Evolutionary conservation across 2,329 filamentous ascomycete genomes (phyloP).

Genomic region (Neurospora sp.): DNA sequence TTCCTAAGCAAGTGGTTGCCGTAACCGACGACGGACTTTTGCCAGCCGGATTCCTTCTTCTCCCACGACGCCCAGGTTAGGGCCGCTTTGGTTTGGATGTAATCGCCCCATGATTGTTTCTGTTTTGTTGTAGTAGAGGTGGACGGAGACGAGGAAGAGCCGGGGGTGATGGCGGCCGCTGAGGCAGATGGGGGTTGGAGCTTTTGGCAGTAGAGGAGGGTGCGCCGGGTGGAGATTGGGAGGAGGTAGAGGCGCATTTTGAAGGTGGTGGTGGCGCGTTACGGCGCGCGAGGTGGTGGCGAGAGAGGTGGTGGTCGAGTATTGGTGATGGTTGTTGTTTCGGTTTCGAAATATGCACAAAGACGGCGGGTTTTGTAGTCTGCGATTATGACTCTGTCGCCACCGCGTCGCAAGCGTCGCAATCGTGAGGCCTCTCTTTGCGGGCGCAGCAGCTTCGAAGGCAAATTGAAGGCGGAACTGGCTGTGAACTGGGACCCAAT

Average conservation of each 20-base stretch:
- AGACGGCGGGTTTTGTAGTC: not conserved
- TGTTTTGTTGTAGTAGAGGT: constrained; percentile 54
- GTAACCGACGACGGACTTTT: constrained; percentile 74
- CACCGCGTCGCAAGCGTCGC: not conserved
- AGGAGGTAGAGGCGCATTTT: constrained; percentile 87
- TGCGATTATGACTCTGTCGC: not conserved
- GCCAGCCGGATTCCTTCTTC: constrained; percentile 74
- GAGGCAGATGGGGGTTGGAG: constrained; percentile 44
- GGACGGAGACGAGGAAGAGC: constrained; percentile 87
- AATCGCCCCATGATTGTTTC: constrained; percentile 53
- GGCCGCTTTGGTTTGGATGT: constrained; percentile 59
- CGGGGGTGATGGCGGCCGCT: constrained; percentile 52
- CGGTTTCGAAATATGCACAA: not conserved
- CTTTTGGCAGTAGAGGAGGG: constrained; percentile 85
- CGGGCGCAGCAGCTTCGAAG: not conserved
- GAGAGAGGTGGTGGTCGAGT: not conserved
- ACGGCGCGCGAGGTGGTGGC: not conserved
- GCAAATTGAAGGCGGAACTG: not conserved
- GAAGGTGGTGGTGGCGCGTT: constrained; percentile 3
- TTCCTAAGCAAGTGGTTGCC: constrained; percentile 78
- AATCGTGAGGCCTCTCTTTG: not conserved
- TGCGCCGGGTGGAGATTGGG: constrained; percentile 83
- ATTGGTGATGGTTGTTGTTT: not conserved
- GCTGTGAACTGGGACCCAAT: not conserved
- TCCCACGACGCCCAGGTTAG: constrained; percentile 83